Evolutionary conservation across 345 rosid genomes (phyloP).

Genomic region (Pugionium dolabratum): DNA sequence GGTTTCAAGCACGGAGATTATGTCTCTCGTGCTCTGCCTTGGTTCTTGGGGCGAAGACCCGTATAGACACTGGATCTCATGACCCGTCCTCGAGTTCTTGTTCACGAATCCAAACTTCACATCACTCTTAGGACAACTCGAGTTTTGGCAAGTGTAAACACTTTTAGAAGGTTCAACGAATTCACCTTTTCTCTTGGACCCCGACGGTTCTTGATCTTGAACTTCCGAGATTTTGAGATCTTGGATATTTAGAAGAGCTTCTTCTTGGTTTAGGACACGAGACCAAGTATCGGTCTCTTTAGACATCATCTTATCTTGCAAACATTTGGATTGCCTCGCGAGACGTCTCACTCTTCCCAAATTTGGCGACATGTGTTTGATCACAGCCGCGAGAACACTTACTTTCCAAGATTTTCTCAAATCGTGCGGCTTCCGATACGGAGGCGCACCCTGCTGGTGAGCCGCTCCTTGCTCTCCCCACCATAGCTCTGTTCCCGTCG

Average conservation of each 20-base stretch:
- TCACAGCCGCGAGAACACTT: constrained; percentile 57
- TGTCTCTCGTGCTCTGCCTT: constrained; percentile 19
- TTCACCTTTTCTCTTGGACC: constrained; percentile 12
- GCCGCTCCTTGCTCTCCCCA: constrained; percentile 63
- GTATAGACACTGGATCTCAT: constrained; percentile 41
- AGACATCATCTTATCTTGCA: constrained; percentile 72
- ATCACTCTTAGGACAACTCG: constrained; percentile 38
- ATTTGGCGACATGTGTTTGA: constrained; percentile 63
- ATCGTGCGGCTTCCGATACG: constrained; percentile 67
- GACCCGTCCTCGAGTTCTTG: constrained; percentile 50
- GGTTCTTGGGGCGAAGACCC: constrained; percentile 14
- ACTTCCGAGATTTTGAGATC: constrained; percentile 45
- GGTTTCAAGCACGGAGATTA: constrained; percentile 14
- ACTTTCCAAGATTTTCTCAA: constrained; percentile 75
- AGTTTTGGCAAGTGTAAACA: constrained; percentile 42
- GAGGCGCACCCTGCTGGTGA: constrained; percentile 62
- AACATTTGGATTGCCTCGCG: constrained; percentile 59
- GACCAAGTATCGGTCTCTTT: constrained; percentile 61
- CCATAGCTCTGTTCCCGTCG: constrained; percentile 58
- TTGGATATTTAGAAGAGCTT: constrained; percentile 39
- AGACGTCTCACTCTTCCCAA: constrained; percentile 46
- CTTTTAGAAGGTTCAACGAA: constrained; percentile 1
- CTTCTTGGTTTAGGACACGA: constrained; percentile 59
- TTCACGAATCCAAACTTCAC: constrained; percentile 40
- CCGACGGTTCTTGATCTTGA: constrained; percentile 20